Percentiles rank a stretch among this genome's conserved stretches.
These are phyloP conservation scores for Starmerella bombi DNA, from an alignment of 805 yeast species.

Conservation along the genomic window DNA sequence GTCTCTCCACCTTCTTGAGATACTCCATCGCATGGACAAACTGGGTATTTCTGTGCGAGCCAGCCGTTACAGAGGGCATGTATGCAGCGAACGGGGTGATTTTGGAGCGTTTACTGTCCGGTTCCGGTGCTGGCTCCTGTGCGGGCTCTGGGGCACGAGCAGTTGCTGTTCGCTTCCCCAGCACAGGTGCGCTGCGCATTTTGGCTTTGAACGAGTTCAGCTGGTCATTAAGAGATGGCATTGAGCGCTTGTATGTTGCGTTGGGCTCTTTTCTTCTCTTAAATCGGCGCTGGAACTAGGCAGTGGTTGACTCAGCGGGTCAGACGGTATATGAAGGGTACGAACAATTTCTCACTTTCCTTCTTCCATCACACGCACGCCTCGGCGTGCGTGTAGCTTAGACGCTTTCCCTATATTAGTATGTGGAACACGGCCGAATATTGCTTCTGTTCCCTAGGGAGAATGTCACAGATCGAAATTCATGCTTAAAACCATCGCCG, in stretches of 20 bases:
- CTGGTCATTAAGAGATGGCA: conserved; percentile 39
- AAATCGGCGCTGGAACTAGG: background rate
- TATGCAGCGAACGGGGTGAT: conserved; percentile 19
- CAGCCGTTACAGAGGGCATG: conserved; percentile 27
- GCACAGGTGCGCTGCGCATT: conserved; percentile 44
- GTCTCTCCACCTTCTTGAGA: conserved; percentile 53
- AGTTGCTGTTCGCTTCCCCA: conserved; percentile 26
- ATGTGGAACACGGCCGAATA: no score
- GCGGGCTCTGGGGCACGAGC: conserved; percentile 16
- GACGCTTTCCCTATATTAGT: no score
- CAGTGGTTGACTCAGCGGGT: background rate
- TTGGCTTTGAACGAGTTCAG: conserved; percentile 52
- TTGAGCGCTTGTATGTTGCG: conserved; percentile 4
- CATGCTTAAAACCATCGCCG: conserved; percentile 98
- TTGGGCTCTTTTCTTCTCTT: background rate
- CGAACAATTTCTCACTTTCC: no score
- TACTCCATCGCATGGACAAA: conserved; percentile 84
- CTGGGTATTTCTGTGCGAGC: conserved; percentile 65
- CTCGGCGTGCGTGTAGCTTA: no score
- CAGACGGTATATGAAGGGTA: background rate
- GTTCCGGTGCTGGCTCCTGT: conserved; percentile 6
- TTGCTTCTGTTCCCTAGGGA: no score
- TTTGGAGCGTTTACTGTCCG: conserved; percentile 19
- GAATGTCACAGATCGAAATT: conserved; percentile 18
- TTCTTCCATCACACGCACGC: no score